Evolutionary conservation across 495 filamentous ascomycete species (phyloP), one percentile per base, ranked within the genome.

Genomic region (Xylaria telfairii): DNA sequence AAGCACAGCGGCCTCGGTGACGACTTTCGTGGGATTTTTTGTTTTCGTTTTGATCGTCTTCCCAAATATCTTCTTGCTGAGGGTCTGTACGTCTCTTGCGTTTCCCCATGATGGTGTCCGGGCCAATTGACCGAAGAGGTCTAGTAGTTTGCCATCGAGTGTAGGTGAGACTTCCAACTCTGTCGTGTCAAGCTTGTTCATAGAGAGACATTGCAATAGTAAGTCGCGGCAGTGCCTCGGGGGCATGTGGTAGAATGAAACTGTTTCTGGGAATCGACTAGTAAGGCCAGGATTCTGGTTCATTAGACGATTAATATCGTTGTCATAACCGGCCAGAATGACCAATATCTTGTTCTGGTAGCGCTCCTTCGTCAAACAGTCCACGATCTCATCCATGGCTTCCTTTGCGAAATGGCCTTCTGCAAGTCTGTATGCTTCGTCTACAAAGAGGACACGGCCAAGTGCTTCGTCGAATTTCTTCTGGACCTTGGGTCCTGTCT

Each of bases 251-350:
- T 46, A 21, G 12, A 63, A 53, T 26, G 24, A 28, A 1, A 54
- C 30, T 17, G 73, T 75, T 51, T 86, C 86, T 1, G 90, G 86
- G 75, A 93, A 92, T 10, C 90, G 81, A 61, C 84, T 85, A 0
- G 88, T 83, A 17, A 92, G 78, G 1, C 89, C 89, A 0, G 85
- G 81, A 69, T 91, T 92, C 51, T 85, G 84, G 7, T 78, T 73
- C 87, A 95, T 88, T 1, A 96, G 84, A 0, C 84, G 81, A 74
- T 94, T 89, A 72, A 95, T 94, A 41, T 93, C 90, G 0, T 81
- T 68, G 39, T 89, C 87, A 69, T 95, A 94, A 2, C 92, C 92
- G 0, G 93, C 92, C 0, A 95, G 83, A 53, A 96, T 92, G 19
- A 92, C 84, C 51, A 96, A 83, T 1, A 96, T 76, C 69, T 91